Evolutionary conservation across 116 monocot species (phyloP), one percentile per base, ranked within the genome.

Genomic region (Posidonia oceanica): DNA sequence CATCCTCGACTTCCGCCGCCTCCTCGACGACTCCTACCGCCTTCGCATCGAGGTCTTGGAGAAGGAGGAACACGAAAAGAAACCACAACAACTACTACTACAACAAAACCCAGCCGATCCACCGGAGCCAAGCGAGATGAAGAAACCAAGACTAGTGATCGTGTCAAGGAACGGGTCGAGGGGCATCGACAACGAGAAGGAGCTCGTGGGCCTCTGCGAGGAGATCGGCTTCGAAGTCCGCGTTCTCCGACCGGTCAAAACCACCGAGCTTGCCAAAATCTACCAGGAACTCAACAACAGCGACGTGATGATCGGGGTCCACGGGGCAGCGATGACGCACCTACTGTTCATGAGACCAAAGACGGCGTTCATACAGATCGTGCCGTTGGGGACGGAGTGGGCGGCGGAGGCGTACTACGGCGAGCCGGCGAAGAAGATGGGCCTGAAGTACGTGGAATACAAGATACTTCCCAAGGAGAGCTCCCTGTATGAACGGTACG

Each of bases 311-410:
- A 72, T 88, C 21, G 94, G 94, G 2, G 90, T 94, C 6, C 90
- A 90, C 53, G 90, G 94, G 0, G 90, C 87, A 2, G 94, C 87
- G 16, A 71, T 94, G 82, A 86, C 90, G 0, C 87, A 90, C 69
- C 67, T 94, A 18, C 63, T 94, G 74, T 94, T 94, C 84, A 80
- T 94, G 83, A 69, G 83, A 55, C 85, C 85, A 0, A 79, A 80
- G 11, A 56, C 89, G 15, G 68, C 69, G 36, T 79, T 90, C 67
- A 73, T 87, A 3, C 90, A 90, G 69, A 72, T 94, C 7, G 85
- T 87, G 73, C 94, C 94, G 22, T 57, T 90, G n/a, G 94, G 90
- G 5, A 54, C 78, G 3, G 74, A 82, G 2, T 69, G 74, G 76
- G 61, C 77, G 14, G 87, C 90, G 40, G 61, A 71, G 69, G 22